Evolutionary conservation across 148 eudicot genomes (phyloP).

Genomic region (Selenicereus undatus): DNA sequence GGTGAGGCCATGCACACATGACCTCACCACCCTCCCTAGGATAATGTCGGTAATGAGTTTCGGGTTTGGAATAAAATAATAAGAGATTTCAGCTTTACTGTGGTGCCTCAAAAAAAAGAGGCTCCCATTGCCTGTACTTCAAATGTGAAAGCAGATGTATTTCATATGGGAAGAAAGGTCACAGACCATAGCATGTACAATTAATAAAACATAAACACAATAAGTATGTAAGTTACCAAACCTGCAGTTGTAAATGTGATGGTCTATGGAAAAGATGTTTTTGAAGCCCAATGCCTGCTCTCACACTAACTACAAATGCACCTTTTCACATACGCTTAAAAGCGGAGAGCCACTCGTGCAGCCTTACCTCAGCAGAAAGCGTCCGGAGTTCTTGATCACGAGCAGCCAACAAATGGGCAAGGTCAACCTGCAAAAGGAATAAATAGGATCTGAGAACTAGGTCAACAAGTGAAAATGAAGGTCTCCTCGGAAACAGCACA

Average conservation of each 20-base stretch:
- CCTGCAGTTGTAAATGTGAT: neutral
- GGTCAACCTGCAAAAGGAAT: constrained; percentile 70
- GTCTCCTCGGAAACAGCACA: too few species aligned
- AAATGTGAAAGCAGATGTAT: neutral
- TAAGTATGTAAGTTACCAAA: too few species aligned
- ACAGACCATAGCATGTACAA: too few species aligned
- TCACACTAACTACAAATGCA: neutral
- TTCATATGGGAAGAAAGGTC: too few species aligned
- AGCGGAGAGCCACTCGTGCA: neutral
- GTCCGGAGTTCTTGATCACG: constrained; percentile 98
- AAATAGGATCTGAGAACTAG: constrained; percentile 6
- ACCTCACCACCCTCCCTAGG: neutral
- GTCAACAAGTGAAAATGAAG: too few species aligned
- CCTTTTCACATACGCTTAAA: neutral
- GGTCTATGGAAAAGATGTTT: neutral
- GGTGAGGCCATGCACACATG: neutral
- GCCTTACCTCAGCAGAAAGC: constrained; percentile 94
- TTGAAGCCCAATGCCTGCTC: neutral
- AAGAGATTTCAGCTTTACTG: neutral
- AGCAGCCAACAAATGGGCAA: constrained; percentile 92
- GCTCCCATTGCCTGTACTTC: neutral
- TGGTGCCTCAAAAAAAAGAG: neutral
- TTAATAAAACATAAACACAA: too few species aligned
- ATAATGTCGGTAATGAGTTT: neutral
- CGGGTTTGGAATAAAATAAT: neutral